phyloP scores from a whole-genome alignment of 148 eudicot genomes.

The Silene conica region DNA sequence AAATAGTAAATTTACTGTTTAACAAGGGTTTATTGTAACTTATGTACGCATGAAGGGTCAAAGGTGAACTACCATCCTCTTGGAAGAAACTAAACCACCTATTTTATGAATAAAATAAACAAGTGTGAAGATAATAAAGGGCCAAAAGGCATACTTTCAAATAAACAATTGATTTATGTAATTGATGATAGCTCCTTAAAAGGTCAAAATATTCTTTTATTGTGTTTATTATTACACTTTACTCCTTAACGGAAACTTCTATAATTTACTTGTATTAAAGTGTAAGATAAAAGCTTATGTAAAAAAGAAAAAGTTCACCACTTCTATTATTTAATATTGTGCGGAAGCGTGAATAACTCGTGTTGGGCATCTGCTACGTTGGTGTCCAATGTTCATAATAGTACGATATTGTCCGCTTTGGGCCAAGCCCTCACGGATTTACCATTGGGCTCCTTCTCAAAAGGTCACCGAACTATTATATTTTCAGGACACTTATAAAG shows the following conservation, averaged over 20 bases:
- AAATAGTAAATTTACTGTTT: constrained; percentile 3
- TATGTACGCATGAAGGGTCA: constrained; percentile 2
- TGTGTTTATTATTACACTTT: neutral
- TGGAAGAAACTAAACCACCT: constrained; percentile 32
- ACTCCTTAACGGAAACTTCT: neutral
- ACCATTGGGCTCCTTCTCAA: too few relatives aligned
- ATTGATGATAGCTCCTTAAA: constrained; percentile 7
- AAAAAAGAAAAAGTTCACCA: too few relatives aligned
- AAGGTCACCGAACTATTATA: too few relatives aligned
- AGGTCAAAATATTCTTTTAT: neutral
- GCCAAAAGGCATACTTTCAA: constrained; percentile 33
- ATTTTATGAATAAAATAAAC: constrained; percentile 28
- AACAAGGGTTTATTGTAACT: neutral
- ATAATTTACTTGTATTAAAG: neutral
- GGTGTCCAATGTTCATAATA: too few relatives aligned
- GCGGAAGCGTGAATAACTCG: too few relatives aligned
- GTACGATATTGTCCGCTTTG: too few relatives aligned
- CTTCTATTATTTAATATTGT: too few relatives aligned
- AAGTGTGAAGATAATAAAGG: constrained; percentile 9
- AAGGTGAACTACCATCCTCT: constrained; percentile 5
- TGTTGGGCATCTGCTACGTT: too few relatives aligned
- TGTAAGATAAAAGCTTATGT: too few relatives aligned
- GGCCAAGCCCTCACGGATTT: too few relatives aligned
- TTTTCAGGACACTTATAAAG: too few relatives aligned
- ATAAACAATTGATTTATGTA: constrained; percentile 34